These are phyloP conservation scores for Purpureocillium takamizusanense DNA, from an alignment of 2,329 filamentous ascomycete genomes.

Conservation along the genomic window DNA sequence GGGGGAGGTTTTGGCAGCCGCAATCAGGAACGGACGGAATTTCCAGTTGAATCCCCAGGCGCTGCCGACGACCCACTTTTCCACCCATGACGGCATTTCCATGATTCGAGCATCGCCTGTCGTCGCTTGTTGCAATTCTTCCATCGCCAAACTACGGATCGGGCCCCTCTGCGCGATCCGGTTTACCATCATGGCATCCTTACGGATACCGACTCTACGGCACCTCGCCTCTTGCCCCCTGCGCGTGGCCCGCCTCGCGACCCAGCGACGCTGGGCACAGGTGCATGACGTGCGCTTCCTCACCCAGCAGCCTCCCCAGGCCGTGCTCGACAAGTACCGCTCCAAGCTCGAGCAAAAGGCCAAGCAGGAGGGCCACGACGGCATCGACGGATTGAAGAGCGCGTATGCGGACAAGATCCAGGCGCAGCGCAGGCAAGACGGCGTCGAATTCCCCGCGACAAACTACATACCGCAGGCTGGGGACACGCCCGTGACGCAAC, in stretches of 20 bases:
- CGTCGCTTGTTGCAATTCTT: neutral
- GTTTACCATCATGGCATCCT: slow-evolving; percentile 34
- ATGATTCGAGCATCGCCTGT: neutral
- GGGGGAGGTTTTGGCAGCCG: neutral
- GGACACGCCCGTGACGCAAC: slow-evolving; percentile 24
- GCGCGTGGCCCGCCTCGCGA: slow-evolving; percentile 21
- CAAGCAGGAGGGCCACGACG: slow-evolving; percentile 57
- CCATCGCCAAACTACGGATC: neutral
- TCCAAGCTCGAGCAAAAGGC: slow-evolving; percentile 80
- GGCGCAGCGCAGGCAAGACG: slow-evolving; percentile 58
- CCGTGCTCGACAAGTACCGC: slow-evolving; percentile 75
- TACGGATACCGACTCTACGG: slow-evolving; percentile 39
- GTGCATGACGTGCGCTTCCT: slow-evolving; percentile 90
- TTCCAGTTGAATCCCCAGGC: too few species aligned
- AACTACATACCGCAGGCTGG: slow-evolving; percentile 24
- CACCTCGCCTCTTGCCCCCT: slow-evolving; percentile 27
- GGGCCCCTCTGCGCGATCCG: slow-evolving; percentile 2
- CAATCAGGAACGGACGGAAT: too few species aligned
- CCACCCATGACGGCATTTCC: neutral
- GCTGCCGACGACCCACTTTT: too few species aligned
- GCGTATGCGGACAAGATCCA: slow-evolving; percentile 81
- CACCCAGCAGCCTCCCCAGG: slow-evolving; percentile 60
- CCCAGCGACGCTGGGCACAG: slow-evolving; percentile 79
- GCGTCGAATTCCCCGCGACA: slow-evolving; percentile 34
- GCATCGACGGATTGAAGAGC: slow-evolving; percentile 68